Base-by-base conservation (phyloP, 2,329 filamentous ascomycete genomes). In the Colletotrichum endophyticum region DNA sequence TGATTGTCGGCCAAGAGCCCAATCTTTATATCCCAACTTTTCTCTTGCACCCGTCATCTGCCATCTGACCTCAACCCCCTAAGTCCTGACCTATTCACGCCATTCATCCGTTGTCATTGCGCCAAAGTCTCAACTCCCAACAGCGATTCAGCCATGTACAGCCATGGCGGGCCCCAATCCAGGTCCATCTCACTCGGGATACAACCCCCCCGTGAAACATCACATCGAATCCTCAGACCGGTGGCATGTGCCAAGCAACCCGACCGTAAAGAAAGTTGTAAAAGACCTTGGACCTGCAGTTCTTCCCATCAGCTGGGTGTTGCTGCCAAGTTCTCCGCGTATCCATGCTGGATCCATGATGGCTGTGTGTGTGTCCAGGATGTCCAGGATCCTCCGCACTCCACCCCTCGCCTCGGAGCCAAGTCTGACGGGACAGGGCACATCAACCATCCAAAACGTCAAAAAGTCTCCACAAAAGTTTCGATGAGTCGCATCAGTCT, bases 401-500 rank as follows among this genome's bases (percentile, higher is more conserved):
- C n/a, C 44, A n/a, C 64, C 19, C 25, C 56, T 28, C 25, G 27
- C 56, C 56, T 27, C 56, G 8, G 56, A 53, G 36, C 25, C 36
- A 36, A 32, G 36, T 19, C 25, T 56, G 25, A 53, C 64, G 8
- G 16, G 11, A 28, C 25, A 28, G 27, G 64, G 44, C 44, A 22
- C 44, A 53, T 53, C 39, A n/a, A 67, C 64, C 16, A 67, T 53
- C 69, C 69, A 66, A 72, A 72, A 63, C 28, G 57, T 73, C 71
- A 49, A 39, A 32, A 11, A n/a, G 28, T 15, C 63, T 11, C 73
- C 70, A 69, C 70, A 76, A 73, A 73, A 68, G 70, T 73, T 76
- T 76, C 70, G 63, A 49, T 11, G 44, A 69, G 73, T 76, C 44
- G 70, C 70, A 76, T 76, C 56, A 73, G 73, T 73, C 73, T 73